phyloP scores from a whole-genome alignment of 352 stramenopile genomes.

The Globisporangium abappressorium region DNA sequence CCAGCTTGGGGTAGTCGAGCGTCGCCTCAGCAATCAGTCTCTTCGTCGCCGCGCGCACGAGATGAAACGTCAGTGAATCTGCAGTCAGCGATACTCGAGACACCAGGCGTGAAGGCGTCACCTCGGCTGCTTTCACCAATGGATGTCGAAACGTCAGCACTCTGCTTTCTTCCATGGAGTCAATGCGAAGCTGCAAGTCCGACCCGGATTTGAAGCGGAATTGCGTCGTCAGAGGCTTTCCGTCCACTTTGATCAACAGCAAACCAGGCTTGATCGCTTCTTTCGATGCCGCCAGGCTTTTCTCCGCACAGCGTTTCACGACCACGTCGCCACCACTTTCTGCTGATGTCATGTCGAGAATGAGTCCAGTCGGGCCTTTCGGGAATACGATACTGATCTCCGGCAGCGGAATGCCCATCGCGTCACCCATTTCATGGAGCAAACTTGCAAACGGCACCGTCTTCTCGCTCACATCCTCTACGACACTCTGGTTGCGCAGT shows the following conservation, averaged over 20 bases:
- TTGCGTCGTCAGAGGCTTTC: slow-evolving; percentile 45
- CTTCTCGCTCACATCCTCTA: slow-evolving; percentile 39
- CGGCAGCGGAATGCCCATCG: slow-evolving; percentile 72
- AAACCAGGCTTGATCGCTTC: slow-evolving; percentile 68
- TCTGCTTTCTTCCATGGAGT: slow-evolving; percentile 44
- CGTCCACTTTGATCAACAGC: slow-evolving; percentile 70
- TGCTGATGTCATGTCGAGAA: slow-evolving; percentile 38
- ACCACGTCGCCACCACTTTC: slow-evolving; percentile 33
- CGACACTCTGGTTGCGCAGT: slow-evolving; percentile 68
- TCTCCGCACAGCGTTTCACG: slow-evolving; percentile 41
- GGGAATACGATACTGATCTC: slow-evolving; percentile 79
- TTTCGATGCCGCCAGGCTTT: slow-evolving; percentile 60
- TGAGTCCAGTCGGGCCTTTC: slow-evolving; percentile 58
- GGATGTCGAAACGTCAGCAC: slow-evolving; percentile 84
- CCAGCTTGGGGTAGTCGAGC: slow-evolving; percentile 44
- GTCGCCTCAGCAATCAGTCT: slow-evolving; percentile 56
- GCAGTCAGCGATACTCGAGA: slow-evolving; percentile 48
- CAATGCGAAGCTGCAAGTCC: slow-evolving; percentile 55
- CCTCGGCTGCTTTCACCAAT: slow-evolving; percentile 41
- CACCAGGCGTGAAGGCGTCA: slow-evolving; percentile 56
- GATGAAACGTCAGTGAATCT: slow-evolving; percentile 60
- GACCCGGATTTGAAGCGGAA: slow-evolving; percentile 47
- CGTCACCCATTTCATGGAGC: slow-evolving; percentile 67
- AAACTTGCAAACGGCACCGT: slow-evolving; percentile 44
- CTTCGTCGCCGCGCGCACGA: slow-evolving; percentile 68